phyloP scores from a whole-genome alignment of 192 early-diverging fungal species.

The Radiomyces spectabilis region DNA sequence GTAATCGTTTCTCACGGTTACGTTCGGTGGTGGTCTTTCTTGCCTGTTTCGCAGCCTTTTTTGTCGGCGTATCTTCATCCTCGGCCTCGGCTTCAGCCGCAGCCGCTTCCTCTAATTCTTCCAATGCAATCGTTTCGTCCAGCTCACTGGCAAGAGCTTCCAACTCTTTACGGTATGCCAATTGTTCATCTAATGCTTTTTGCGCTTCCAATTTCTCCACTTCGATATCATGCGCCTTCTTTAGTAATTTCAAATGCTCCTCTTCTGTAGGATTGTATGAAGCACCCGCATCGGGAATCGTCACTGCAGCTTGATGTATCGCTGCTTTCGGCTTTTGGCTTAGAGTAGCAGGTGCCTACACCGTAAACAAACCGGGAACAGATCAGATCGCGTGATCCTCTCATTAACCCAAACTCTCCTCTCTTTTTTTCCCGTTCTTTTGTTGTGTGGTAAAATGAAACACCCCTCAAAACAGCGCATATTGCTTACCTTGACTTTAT shows the following conservation, averaged over 20 bases:
- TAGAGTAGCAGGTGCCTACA: constrained; percentile 35
- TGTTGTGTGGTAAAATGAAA: too few relatives aligned
- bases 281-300: constrained; percentile 72
- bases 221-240: constrained; percentile 53
- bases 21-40: constrained; percentile 43
- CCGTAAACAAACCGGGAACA: neutral
- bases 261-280: constrained; percentile 85
- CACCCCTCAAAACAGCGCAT: too few relatives aligned
- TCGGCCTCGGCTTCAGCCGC: constrained; percentile 16
- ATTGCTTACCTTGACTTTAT: constrained; percentile 33
- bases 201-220: constrained; percentile 27
- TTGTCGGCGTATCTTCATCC: constrained; percentile 6
- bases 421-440: neutral
- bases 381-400: too few relatives aligned
- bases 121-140: constrained; percentile 11
- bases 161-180: constrained; percentile 34
- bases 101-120: constrained; percentile 22
- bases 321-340: constrained; percentile 34
- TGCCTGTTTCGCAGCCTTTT: constrained; percentile 19
- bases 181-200: constrained; percentile 29
- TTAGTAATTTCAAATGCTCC: constrained; percentile 69
- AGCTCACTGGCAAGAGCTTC: constrained; percentile 19
- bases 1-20: constrained; percentile 42
- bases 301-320: constrained; percentile 53
- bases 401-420: neutral